Evolutionary conservation across 768 basidiomycete species (phyloP), one percentile per base, ranked within the genome.

Genomic region (Macrolepiota albuminosa): DNA sequence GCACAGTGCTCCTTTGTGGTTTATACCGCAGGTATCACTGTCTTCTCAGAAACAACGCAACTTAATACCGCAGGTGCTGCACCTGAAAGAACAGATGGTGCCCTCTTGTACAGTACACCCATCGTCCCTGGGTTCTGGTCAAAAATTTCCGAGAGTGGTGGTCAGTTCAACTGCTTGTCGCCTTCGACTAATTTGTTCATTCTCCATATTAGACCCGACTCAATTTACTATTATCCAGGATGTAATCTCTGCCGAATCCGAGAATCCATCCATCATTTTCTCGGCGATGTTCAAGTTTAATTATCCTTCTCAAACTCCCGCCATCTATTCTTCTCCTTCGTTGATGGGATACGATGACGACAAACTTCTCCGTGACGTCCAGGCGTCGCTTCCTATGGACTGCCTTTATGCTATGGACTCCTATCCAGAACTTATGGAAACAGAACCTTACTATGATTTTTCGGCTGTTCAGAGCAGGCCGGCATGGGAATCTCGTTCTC

Each of bases 61-160:
- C 73, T 83, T 48, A 70, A 65, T 16, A 62, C 67, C 10, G 39
- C 67, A 1, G 73, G 73, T n/a, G 59, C 65, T 6, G 61, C 68
- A 33, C 59, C 72, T 2, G 67, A 64, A 7, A 67, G 61, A n/a
- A 57, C 68, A 39, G 67, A 75, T 57, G 67, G 69, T 16, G 66
- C 74, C 21, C 71, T 77, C 24, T 67, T 89, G 36, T 89, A 91
- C 72, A 81, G 77, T 59, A 86, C 85, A 3, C 61, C 78, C 1
- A 76, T 91, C 31, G 82, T 83, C 6, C 89, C 89, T 4, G 76
- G 76, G 49, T 89, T 81, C 66, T 91, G 89, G 89, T 72, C 77
- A 18, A 80, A 76, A 24, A 76, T 91, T 58, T 80, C 80, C 56
- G 73, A 77, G 62, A 80, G 81, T 55, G 62, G 77, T 63, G 84